Conservation (phyloP, 345 rosid genomes). For the Linum lewisii region DNA sequence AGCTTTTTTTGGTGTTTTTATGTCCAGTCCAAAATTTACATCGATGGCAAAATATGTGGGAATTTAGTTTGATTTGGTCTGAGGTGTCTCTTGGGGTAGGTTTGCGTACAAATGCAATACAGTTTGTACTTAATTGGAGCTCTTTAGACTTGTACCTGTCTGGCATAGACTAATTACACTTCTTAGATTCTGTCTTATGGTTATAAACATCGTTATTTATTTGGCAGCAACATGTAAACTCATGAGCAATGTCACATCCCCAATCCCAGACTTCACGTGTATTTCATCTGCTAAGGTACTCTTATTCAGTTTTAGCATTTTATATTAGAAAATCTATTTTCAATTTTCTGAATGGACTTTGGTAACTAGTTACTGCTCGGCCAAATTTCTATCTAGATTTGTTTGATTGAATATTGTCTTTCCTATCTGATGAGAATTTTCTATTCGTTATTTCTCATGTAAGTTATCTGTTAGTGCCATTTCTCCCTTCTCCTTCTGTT, state of each 20-base stretch:
- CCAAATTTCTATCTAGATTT: neutral
- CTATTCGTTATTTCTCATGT: neutral
- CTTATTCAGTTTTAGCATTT: neutral
- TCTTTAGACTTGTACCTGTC: neutral
- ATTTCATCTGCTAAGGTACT: slow-evolving; percentile 82
- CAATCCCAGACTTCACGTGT: slow-evolving; percentile 89
- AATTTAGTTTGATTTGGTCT: neutral
- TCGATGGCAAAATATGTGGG: neutral
- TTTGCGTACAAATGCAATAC: too few species aligned
- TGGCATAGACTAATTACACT: neutral
- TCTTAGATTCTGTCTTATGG: neutral
- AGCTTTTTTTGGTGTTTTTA: neutral
- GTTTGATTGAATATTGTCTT: neutral
- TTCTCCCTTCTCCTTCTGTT: neutral
- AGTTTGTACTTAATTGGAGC: neutral
- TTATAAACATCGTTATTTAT: slow-evolving; percentile 1
- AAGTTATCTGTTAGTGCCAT: neutral
- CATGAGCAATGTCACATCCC: slow-evolving; percentile 64
- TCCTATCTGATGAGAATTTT: neutral
- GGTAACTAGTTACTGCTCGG: neutral
- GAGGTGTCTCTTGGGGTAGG: neutral
- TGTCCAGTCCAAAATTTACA: neutral
- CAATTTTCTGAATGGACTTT: neutral
- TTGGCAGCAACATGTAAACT: slow-evolving; percentile 77
- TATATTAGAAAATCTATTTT: neutral